Percentiles rank a stretch among this genome's conserved stretches.
Conservation (phyloP, 257 asterid species). For the Lantana camara region DNA sequence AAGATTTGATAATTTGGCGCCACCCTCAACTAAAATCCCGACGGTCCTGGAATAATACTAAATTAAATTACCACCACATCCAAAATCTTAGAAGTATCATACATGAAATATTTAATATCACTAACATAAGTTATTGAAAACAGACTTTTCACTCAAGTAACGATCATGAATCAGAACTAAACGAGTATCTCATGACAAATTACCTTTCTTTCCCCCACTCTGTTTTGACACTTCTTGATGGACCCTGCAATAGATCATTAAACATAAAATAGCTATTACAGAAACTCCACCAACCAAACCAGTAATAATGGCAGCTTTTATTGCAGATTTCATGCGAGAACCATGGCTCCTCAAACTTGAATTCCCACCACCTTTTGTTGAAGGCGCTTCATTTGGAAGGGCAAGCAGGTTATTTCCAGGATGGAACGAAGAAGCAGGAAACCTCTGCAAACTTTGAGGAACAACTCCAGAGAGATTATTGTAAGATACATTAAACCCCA, state of each 20-base stretch:
- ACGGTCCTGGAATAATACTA: too few species aligned
- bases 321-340: constrained; percentile 44
- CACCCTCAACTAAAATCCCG: too few species aligned
- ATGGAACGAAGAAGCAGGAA: constrained; percentile 77
- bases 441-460: constrained; percentile 64
- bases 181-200: constrained; percentile 14
- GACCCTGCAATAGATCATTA: constrained; percentile 52
- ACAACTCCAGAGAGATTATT: constrained; percentile 84
- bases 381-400: constrained; percentile 40
- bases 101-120: too few species aligned
- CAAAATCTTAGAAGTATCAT: too few species aligned
- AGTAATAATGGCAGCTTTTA: constrained; percentile 59
- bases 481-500: constrained; percentile 58
- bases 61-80: too few species aligned
- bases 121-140: constrained; percentile 4
- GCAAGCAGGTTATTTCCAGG: constrained; percentile 77
- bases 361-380: constrained; percentile 39
- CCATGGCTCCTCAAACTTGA: constrained; percentile 36
- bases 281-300: constrained; percentile 54
- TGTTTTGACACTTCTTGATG: constrained; percentile 37
- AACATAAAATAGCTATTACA: constrained; percentile 40
- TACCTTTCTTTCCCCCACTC: constrained; percentile 55
- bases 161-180: not conserved
- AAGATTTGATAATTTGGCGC: too few species aligned
- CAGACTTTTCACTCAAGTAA: not conserved